Conservation (phyloP, 495 filamentous ascomycete genomes). For the Talaromyces nanjingensis region DNA sequence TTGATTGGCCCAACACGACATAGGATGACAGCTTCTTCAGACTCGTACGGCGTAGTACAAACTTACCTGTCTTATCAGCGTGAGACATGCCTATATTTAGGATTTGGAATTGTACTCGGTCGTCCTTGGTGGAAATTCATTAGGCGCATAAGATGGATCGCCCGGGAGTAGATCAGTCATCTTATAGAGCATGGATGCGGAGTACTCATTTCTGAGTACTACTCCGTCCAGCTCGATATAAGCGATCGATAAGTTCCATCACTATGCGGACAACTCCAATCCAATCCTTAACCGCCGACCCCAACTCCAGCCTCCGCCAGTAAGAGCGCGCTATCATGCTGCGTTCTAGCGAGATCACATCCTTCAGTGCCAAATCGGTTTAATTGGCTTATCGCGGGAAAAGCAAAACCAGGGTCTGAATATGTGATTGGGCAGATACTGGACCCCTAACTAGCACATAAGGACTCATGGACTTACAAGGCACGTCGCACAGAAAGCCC, state of each 20-base stretch:
- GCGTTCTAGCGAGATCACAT: not conserved
- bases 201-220: not conserved
- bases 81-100: not conserved
- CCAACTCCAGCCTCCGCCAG: not conserved
- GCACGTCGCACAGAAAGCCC: not conserved
- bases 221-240: not conserved
- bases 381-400: not conserved
- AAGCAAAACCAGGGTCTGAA: not conserved
- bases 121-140: not conserved
- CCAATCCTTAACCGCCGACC: constrained; percentile 5
- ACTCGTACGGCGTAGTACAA: not conserved
- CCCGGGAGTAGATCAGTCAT: not conserved
- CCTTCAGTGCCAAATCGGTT: not conserved
- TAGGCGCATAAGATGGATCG: not conserved
- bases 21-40: not conserved
- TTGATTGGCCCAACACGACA: not conserved
- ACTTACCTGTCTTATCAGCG: not conserved
- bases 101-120: not conserved
- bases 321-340: not conserved
- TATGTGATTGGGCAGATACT: not conserved
- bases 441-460: not conserved
- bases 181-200: not conserved
- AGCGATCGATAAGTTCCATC: not conserved
- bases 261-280: not conserved
- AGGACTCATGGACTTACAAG: not conserved